Evolutionary conservation across 441 rosid genomes (phyloP), one percentile per base, ranked within the genome.

Genomic region (Brassica balearica): DNA sequence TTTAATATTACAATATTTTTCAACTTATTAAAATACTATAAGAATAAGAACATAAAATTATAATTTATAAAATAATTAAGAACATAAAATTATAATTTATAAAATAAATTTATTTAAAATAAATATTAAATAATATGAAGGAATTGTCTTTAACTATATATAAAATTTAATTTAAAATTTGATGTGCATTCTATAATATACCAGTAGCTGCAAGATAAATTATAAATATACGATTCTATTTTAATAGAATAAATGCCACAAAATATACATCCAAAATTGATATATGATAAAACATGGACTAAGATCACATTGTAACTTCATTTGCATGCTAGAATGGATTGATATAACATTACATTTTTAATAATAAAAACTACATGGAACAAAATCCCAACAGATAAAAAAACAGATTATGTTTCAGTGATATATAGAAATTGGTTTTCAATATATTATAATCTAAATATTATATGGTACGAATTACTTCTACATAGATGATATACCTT

Each of bases 321-420:
- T 48, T 48, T 48, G 7, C 56, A 48, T 48, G 56, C 56, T 48
- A 48, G 56, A 48, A 48, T 48, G 56, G 56, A 48, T 48, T 48
- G 19, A n/a, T n/a, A 48, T 48, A 48, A 48, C 56, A n/a, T n/a
- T 48, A 7, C 56, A 48, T 48, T 48, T 48, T 48, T n/a, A 48
- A 48, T 5, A 48, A 48, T n/a, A 48, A 48, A 43, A 48, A 5
- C 8, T 48, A 48, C 56, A 48, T 48, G 56, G 17, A 48, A 14
- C n/a, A 48, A 1, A 6, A n/a, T 43, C 56, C 6, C 56, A 48
- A n/a, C 17, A 48, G 14, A 48, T 5, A 48, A 48, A 48, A 48
- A n/a, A 41, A 46, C 3, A n/a, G 56, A 48, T 48, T 48, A 17
- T n/a, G n/a, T 43, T n/a, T 48, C 17, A 48, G 17, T 48, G 17